These are phyloP conservation scores for Phytopythium vexans DNA, from an alignment of 352 stramenopile species.

Conservation along the genomic window DNA sequence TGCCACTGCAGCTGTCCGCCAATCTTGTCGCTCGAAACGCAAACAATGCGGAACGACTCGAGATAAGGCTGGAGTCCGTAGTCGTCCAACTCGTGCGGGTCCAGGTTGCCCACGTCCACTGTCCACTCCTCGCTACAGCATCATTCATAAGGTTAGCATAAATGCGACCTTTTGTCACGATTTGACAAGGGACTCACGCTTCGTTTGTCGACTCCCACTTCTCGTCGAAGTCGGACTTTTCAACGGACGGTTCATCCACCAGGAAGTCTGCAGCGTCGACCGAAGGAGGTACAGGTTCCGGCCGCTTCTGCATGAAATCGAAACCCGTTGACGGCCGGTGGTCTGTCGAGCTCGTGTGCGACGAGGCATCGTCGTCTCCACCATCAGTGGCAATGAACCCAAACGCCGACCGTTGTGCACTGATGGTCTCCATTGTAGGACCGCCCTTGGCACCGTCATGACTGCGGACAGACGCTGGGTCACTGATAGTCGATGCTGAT, in stretches of 20 bases:
- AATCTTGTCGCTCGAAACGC: slow-evolving; percentile 69
- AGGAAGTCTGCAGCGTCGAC: slow-evolving; percentile 62
- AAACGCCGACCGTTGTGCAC: slow-evolving; percentile 56
- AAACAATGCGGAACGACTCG: slow-evolving; percentile 59
- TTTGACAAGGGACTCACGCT: slow-evolving; percentile 38
- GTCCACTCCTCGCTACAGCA: slow-evolving; percentile 69
- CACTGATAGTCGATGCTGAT: slow-evolving; percentile 17
- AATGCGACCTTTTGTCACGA: too few species aligned
- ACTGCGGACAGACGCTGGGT: slow-evolving; percentile 15
- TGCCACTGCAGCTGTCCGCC: slow-evolving; percentile 75
- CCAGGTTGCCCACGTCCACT: slow-evolving; percentile 38
- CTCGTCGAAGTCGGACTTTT: slow-evolving; percentile 59
- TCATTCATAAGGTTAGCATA: slow-evolving; percentile 7
- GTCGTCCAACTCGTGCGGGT: slow-evolving; percentile 50
- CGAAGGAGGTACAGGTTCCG: slow-evolving; percentile 19
- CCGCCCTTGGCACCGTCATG: slow-evolving; percentile 8
- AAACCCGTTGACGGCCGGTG: slow-evolving; percentile 36
- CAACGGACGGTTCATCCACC: slow-evolving; percentile 34
- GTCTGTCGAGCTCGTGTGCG: slow-evolving; percentile 38
- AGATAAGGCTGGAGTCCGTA: slow-evolving; percentile 58
- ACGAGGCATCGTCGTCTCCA: slow-evolving; percentile 38
- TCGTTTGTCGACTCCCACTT: slow-evolving; percentile 81
- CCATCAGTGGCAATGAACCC: slow-evolving; percentile 65
- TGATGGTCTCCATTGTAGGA: slow-evolving; percentile 1
- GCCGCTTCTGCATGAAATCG: slow-evolving; percentile 32